phyloP scores from a whole-genome alignment of 2,329 filamentous ascomycete genomes.

The Paracoccidioides brasiliensis region DNA sequence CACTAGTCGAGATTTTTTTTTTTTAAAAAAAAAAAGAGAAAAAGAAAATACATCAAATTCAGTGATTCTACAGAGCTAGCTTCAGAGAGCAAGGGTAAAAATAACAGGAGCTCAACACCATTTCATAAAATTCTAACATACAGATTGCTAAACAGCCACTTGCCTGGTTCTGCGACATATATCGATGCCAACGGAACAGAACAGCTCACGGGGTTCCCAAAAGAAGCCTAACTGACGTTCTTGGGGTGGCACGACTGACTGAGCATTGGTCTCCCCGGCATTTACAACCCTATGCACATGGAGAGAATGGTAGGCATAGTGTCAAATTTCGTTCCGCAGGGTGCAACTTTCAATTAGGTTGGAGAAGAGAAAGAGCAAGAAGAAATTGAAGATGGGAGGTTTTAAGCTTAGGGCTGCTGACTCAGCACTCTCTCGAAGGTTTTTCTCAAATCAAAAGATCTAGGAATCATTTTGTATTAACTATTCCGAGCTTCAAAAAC shows the following conservation, averaged over 20 bases:
- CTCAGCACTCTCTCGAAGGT: neutral
- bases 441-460: neutral
- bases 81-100: too few species aligned
- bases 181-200: slow-evolving; percentile 37
- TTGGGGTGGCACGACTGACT: slow-evolving; percentile 33
- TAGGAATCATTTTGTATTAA: neutral
- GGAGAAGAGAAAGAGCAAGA: slow-evolving; percentile 27
- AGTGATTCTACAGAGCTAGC: too few species aligned
- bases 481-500: neutral
- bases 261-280: slow-evolving; percentile 37
- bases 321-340: slow-evolving; percentile 48
- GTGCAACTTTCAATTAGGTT: slow-evolving; percentile 42
- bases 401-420: neutral
- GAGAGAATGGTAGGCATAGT: slow-evolving; percentile 30
- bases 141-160: too few species aligned
- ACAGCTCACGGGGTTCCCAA: slow-evolving; percentile 27
- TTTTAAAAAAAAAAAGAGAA: too few species aligned
- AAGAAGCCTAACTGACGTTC: slow-evolving; percentile 33
- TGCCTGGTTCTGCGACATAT: slow-evolving; percentile 17
- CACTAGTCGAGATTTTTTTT: too few species aligned
- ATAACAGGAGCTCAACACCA: too few species aligned
- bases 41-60: too few species aligned
- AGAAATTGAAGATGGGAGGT: slow-evolving; percentile 12
- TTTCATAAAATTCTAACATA: too few species aligned
- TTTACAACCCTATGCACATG: slow-evolving; percentile 46